These are phyloP conservation scores for Penicillium steckii DNA, from an alignment of 495 filamentous ascomycete species.

Conservation along the genomic window DNA sequence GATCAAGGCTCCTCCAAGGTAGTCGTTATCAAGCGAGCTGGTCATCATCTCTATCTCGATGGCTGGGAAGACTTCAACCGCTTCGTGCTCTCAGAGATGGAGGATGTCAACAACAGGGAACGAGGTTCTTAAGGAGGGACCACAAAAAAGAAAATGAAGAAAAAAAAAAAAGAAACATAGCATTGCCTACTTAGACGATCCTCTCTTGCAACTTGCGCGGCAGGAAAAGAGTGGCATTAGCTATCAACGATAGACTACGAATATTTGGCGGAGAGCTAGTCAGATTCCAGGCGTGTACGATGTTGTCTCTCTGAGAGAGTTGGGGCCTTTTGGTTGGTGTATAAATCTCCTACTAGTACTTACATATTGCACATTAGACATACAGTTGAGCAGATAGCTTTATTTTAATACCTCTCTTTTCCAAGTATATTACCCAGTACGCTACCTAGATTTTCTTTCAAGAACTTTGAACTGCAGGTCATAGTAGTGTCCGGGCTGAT, in stretches of 20 bases:
- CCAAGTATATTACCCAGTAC: too few species aligned
- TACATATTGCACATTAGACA: too few species aligned
- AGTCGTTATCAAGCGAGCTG: constrained; percentile 75
- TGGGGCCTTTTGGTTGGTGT: not conserved
- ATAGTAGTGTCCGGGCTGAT: too few species aligned
- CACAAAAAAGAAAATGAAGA: too few species aligned
- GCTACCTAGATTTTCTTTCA: too few species aligned
- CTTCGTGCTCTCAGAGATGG: constrained; percentile 73
- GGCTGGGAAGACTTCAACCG: constrained; percentile 87
- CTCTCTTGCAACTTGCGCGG: not conserved
- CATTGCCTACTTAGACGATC: not conserved
- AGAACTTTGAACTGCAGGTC: too few species aligned
- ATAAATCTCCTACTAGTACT: too few species aligned
- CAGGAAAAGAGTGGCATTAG: not conserved
- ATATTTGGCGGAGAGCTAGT: too few species aligned
- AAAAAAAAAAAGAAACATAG: too few species aligned
- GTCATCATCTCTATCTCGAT: constrained; percentile 93
- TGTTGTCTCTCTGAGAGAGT: constrained; percentile 1
- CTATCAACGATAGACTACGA: constrained; percentile 13
- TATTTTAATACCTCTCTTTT: not conserved
- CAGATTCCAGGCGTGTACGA: not conserved
- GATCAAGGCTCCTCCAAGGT: constrained; percentile 86
- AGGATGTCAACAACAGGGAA: constrained; percentile 58
- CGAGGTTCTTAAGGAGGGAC: constrained; percentile 13
- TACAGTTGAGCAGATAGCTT: too few species aligned